Base-by-base conservation (phyloP, 768 basidiomycete species). In the Crucibulum laeve region DNA sequence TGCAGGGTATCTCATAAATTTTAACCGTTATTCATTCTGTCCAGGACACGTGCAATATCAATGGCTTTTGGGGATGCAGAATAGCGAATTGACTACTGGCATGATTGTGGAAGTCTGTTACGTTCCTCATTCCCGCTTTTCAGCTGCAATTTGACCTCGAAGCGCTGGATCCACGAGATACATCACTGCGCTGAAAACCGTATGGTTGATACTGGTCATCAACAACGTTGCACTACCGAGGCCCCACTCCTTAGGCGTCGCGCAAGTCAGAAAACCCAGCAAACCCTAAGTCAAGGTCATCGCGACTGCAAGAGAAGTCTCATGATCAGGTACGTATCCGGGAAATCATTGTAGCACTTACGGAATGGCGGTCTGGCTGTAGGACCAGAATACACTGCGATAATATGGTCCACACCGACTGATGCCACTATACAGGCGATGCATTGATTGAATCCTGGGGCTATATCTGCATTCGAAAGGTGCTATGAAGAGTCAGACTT, bases 191-290 rank as follows among this genome's bases (percentile, higher is more conserved):
- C 55, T 51, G 38, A 64, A 60, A 8, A 42, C 40, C 5, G 45
- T 17, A 45, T 63, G 58, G 18, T 51, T 56, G 5, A 60, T 32
- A 15, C 53, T 52, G 4, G 58, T 50, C 54, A 63, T 57, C 25
- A 64, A 30, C 39, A 61, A 15, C 4, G 63, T 65, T 11, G 63
- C 63, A 30, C 57, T 61, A 8, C 57, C 61, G 17, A 63, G 42
- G 2, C 43, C 48, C 53, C 53, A 53, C 14, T 38, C 45, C 10
- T 37, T 48, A 0, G 58, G 55, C 0, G 57, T 54, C 2, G 33
- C 32, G 35, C 63, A 65, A 0, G 63, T 61, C n/a, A 58, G 34
- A 22, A 63, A 46, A 2, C 51, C 53, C 10, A 63, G 44, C 18
- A 54, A 34, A 1, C 58, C 56, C 61, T 55, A 61, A 1, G 58